Evolutionary conservation across 805 yeast genomes (phyloP).

Genomic region (Pichia phayaonensis): DNA sequence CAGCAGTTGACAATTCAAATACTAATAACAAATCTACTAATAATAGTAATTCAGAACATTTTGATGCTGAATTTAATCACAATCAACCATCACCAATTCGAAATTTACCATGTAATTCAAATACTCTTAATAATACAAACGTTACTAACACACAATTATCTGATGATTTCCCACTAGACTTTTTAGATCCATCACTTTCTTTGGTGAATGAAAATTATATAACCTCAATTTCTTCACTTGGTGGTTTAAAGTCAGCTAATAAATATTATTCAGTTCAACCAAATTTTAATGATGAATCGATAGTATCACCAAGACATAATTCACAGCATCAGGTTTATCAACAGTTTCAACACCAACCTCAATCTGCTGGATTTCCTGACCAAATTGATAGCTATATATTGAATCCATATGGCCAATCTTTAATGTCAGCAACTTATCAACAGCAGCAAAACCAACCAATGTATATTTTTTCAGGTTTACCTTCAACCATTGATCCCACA

Average conservation of each 20-base stretch:
- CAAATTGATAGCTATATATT: background rate
- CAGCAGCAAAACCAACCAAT: conserved; percentile 1
- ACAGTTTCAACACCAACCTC: background rate
- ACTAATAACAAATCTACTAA: background rate
- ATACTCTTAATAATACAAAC: background rate
- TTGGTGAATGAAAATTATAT: conserved; percentile 1
- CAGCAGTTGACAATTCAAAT: background rate
- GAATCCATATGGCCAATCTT: background rate
- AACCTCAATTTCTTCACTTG: background rate
- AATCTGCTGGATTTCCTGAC: background rate
- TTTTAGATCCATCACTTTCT: background rate
- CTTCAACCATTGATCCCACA: conserved; percentile 7
- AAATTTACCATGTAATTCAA: background rate
- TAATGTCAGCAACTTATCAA: background rate
- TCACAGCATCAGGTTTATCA: background rate
- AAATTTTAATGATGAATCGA: background rate
- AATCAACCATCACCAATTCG: background rate
- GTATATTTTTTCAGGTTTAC: conserved; percentile 5
- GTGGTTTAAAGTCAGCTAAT: background rate
- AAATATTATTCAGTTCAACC: background rate
- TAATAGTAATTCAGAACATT: background rate
- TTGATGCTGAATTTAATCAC: background rate
- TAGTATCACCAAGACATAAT: background rate
- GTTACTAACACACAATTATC: background rate
- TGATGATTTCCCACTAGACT: conserved; percentile 9